Evolutionary conservation across 2,329 filamentous ascomycete genomes (phyloP), one percentile per base, ranked within the genome.

Genomic region (Fusarium ambrosium): DNA sequence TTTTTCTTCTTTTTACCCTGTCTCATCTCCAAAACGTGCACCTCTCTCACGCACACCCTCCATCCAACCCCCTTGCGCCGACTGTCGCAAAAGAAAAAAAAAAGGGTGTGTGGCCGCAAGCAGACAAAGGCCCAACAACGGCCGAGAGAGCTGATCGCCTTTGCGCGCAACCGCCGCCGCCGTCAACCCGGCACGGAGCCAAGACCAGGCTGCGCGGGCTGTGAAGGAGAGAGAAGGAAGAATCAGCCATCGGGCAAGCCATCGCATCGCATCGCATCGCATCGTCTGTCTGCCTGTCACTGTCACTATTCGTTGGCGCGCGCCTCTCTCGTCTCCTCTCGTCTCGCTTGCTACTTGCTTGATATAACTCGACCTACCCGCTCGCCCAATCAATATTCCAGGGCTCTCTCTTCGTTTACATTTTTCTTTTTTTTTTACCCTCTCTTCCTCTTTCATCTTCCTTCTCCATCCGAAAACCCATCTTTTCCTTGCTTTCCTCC

Each of bases 1-100:
- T 27, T 22, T 14, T 4, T 13, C 16, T 10, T 20, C 27, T 16
- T 16, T 24, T 16, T 48, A 61, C 61, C 61, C 64, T 39, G 60
- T 74, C 72, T 62, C 71, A 60, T 74, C 68, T 68, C 63, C 72
- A 53, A 69, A 62, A 75, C 69, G 69, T 74, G 69, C 72, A 75
- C 56, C 65, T 66, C 65, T 66, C 53, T 72, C 16, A 18, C 56
- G 6, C 56, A 24, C 56, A 41, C 36, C 69, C 39, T 29, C 60
- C 60, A 59, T 55, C 68, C 61, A 72, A 69, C 69, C 48, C 60
- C 60, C 69, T 74, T 75, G 63, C 72, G 45, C 69, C 72, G 66
- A 73, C 66, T 32, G 48, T 32, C 29, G 59, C 65, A 53, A 53
- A 32, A 53, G n/a, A 14, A 43, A 45, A 22, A 45, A 51, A 58